Conservation (phyloP, 805 yeast species). For the Candida coquimbonensis region DNA sequence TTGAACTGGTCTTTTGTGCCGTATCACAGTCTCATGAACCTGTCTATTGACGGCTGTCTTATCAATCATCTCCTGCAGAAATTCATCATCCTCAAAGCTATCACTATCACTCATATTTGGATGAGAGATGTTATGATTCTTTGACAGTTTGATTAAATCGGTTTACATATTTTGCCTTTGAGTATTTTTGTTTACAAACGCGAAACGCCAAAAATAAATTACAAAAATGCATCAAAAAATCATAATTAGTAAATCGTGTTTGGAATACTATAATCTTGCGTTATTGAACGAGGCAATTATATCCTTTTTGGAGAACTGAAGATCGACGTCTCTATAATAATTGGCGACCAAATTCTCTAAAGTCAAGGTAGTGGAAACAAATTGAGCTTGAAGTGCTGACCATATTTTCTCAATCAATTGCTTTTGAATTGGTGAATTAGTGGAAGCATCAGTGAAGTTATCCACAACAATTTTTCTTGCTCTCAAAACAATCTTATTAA, state of each 20-base stretch:
- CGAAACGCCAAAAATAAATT: neutral
- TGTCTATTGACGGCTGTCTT: slow-evolving; percentile 26
- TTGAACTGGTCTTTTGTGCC: slow-evolving; percentile 28
- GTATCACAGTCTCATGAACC: slow-evolving; percentile 24
- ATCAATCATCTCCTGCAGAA: slow-evolving; percentile 18
- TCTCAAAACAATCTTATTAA: slow-evolving; percentile 46
- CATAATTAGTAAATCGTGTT: neutral
- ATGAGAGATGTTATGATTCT: too few relatives aligned
- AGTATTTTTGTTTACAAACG: slow-evolving; percentile 2
- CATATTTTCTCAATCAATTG: slow-evolving; percentile 57
- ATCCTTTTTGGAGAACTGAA: slow-evolving; percentile 46
- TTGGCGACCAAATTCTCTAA: slow-evolving; percentile 49
- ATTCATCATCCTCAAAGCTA: slow-evolving; percentile 26
- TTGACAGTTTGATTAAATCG: too few relatives aligned
- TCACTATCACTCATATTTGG: slow-evolving; percentile 8
- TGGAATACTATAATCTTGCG: slow-evolving; percentile 12
- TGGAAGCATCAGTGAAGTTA: slow-evolving; percentile 34
- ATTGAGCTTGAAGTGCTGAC: slow-evolving; percentile 62
- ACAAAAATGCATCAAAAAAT: neutral
- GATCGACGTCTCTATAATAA: slow-evolving; percentile 43
- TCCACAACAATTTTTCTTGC: slow-evolving; percentile 49
- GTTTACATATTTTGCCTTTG: neutral
- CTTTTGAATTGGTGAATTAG: slow-evolving; percentile 37
- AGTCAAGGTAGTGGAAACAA: slow-evolving; percentile 46
- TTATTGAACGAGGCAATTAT: slow-evolving; percentile 45